These are phyloP conservation scores for Emergomyces pasteurianus DNA, from an alignment of 2,329 filamentous ascomycete species.

Conservation along the genomic window DNA sequence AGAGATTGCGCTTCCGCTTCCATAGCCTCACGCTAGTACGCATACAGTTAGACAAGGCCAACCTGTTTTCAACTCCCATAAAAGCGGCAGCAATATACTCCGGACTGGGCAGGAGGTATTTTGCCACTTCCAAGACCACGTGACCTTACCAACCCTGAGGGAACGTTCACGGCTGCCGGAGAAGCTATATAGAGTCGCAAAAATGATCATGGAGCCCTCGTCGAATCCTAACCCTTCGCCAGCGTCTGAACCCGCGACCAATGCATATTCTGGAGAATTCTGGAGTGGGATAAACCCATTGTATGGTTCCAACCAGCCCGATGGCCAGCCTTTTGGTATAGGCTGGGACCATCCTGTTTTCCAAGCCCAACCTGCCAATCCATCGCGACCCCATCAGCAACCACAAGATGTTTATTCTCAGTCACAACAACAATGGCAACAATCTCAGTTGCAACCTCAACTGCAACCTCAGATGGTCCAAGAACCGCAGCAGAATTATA, in stretches of 20 bases:
- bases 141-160: not conserved
- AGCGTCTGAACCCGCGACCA: constrained; percentile 16
- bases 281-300: constrained; percentile 26
- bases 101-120: not conserved
- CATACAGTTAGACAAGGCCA: not conserved
- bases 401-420: constrained; percentile 16
- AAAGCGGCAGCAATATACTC: constrained; percentile 3
- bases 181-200: not conserved
- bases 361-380: constrained; percentile 16
- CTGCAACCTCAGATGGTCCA: constrained; percentile 3
- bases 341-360: constrained; percentile 28
- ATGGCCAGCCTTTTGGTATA: constrained; percentile 22
- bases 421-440: constrained; percentile 13
- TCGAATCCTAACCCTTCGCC: constrained; percentile 17
- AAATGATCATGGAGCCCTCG: constrained; percentile 21
- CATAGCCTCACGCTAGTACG: not conserved
- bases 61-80: not conserved
- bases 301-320: constrained; percentile 16
- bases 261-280: constrained; percentile 22
- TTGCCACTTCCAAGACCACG: not conserved
- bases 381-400: constrained; percentile 14
- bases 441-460: constrained; percentile 6
- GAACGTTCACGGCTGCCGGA: not conserved
- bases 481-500: constrained; percentile 14
- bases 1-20: not conserved